Evolutionary conservation across 148 eudicot species (phyloP), one percentile per base, ranked within the genome.

Genomic region (Amaranthus cruentus): DNA sequence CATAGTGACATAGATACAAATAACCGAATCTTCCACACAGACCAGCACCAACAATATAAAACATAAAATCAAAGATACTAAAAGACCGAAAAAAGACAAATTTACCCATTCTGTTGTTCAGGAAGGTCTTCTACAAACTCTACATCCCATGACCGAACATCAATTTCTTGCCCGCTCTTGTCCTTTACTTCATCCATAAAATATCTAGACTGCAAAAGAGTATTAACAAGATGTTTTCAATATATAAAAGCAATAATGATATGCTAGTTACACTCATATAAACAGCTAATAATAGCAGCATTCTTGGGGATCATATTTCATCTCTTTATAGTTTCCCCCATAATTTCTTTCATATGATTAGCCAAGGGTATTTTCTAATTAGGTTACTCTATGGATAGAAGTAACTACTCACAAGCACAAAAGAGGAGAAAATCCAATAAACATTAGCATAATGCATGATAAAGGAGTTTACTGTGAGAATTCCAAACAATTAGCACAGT

Each of bases 131-230:
- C 79, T 9, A 92, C 86, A 83, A 69, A 85, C 80, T 95, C 96
- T 73, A 73, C 61, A 63, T 81, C 76, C 99, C 99, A 95, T 18
- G 91, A 87, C 76, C 73, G 74, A 75, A 90, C 85, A 79, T 90
- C 89, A 81, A 95, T 87, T 71, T 83, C 85, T 67, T 81, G 63
- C 18, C 90, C 97, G 75, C 83, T 85, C 82, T 95, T 95, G 79
- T 95, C 99, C 85, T 87, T 92, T 68, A 87, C 96, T 86, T 95
- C 99, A 80, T 95, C 99, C 75, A 79, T 84, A 69, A 76, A 80
- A 75, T 95, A 95, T 75, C 76, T 85, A 61, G 92, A 87, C 99
- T 95, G 85, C 62, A 68, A 78, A 71, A 6, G 59, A 70, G 70
- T 11, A 77, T 57, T 21, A 60, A 65, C 10, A 71, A 47, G 38